Base-by-base conservation (phyloP, 345 rosid species). In the Luvunga scandens region DNA sequence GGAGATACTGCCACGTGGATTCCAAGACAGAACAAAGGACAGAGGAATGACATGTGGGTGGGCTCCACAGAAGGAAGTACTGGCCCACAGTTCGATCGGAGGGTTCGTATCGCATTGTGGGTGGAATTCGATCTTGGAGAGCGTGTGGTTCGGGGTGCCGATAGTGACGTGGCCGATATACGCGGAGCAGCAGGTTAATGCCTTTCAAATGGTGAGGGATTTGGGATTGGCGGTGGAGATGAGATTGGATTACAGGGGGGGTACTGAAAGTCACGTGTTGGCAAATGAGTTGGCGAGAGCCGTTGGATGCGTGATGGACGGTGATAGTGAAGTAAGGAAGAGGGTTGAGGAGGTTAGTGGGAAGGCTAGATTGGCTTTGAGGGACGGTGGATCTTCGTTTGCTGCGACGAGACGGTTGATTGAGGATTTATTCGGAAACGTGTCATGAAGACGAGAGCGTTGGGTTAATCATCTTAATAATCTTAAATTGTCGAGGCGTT, bases 91-190 rank as follows among this genome's bases (percentile, higher is more conserved):
- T 0, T 45, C 87, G 0, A 73, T 85, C 1, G 88, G 84, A 2
- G 88, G 86, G 9, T 87, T 87, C 5, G 85, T 87, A 30, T 77
- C 89, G 6, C 86, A 86, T 61, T 86, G 86, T 9, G 90, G 86
- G 24, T 87, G 89, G 89, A 86, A 86, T 69, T 86, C 89, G 4
- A 76, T 59, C 8, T 48, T 86, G 53, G 89, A 86, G 76, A 81
- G 84, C 63, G 5, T 82, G 48, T 82, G 86, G 85, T 75, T 74
- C 55, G 85, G 82, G 0, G 84, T 85, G 24, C 85, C 82, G 18
- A n/a, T 83, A 1, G 81, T 80, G 3, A 66, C 85, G 1, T 79
- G 86, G 85, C 86, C 88, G 16, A 19, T 87, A 36, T 72, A 79
- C 27, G 83, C 56, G 0, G 84, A 87, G 77, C 89, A 87, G 19